These are phyloP conservation scores for Phoma sp. DNA, from an alignment of 2,329 filamentous ascomycete species.

Conservation along the genomic window DNA sequence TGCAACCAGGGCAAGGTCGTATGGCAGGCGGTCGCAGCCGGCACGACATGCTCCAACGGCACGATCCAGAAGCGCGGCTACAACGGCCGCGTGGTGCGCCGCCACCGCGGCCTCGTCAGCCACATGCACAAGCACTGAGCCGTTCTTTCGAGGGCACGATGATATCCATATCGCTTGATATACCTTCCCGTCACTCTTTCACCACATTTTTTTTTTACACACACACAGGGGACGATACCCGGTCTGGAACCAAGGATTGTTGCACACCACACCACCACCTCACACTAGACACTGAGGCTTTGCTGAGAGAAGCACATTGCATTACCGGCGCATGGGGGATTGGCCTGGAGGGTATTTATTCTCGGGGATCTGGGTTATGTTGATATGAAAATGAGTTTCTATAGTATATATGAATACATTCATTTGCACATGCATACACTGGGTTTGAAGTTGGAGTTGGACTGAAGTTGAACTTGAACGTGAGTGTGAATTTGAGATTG, in stretches of 20 bases:
- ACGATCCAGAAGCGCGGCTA: slow-evolving; percentile 45
- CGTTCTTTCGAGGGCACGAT: neutral
- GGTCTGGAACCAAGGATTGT: slow-evolving; percentile 11
- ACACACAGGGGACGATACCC: neutral
- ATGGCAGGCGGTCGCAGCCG: slow-evolving; percentile 52
- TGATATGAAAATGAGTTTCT: slow-evolving; percentile 12
- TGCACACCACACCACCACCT: neutral
- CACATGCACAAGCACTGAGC: slow-evolving; percentile 16
- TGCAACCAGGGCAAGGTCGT: slow-evolving; percentile 52
- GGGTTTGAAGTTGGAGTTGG: no score
- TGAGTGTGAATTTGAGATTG: no score
- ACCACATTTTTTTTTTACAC: neutral
- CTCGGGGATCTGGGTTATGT: neutral
- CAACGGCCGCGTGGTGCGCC: slow-evolving; percentile 41
- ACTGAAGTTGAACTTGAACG: no score
- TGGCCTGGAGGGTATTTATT: neutral
- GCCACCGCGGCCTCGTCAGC: slow-evolving; percentile 17
- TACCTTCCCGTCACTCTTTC: slow-evolving; percentile 7
- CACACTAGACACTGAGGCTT: neutral
- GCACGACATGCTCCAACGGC: slow-evolving; percentile 53
- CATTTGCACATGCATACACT: neutral
- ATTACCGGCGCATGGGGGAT: slow-evolving; percentile 1
- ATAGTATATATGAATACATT: slow-evolving; percentile 5
- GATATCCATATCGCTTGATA: slow-evolving; percentile 18
- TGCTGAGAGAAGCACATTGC: slow-evolving; percentile 9